phyloP scores from a whole-genome alignment of 805 yeast genomes.

The Lipomyces yamanashiensis region DNA sequence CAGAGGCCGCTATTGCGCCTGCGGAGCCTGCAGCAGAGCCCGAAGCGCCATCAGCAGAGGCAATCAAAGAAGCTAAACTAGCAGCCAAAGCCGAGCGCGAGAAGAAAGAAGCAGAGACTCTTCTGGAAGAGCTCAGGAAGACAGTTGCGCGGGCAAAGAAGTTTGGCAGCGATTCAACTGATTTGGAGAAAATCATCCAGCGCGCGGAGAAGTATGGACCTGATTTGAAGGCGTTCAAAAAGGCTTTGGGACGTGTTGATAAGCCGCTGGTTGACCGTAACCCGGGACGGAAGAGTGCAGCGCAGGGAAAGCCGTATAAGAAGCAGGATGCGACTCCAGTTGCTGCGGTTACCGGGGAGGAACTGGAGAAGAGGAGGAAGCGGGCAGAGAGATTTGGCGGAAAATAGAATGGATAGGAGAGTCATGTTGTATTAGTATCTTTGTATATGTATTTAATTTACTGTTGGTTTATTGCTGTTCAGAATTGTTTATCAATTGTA shows the following conservation, averaged over 20 bases:
- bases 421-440: neutral
- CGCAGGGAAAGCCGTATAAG: conserved; percentile 4
- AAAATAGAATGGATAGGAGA: neutral
- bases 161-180: conserved; percentile 31
- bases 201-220: conserved; percentile 33
- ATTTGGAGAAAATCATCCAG: conserved; percentile 24
- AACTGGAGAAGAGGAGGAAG: conserved; percentile 20
- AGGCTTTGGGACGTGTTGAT: neutral
- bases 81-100: neutral
- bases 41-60: neutral
- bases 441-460: neutral
- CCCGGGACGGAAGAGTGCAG: neutral
- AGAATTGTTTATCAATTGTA: neutral
- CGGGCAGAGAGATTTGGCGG: conserved; percentile 26
- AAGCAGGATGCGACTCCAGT: neutral
- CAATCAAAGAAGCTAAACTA: neutral
- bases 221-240: conserved; percentile 1
- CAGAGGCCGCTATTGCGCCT: neutral
- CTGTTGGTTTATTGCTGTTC: neutral
- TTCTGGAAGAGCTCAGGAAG: conserved; percentile 17
- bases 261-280: conserved; percentile 18
- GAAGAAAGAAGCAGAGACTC: conserved; percentile 2
- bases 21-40: conserved; percentile 7
- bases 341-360: conserved; percentile 18
- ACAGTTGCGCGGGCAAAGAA: conserved; percentile 25